Percentiles rank a stretch among this genome's conserved stretches.
phyloP scores from a whole-genome alignment of 2,329 filamentous ascomycete genomes.

The Pseudofabraea citricarpa region DNA sequence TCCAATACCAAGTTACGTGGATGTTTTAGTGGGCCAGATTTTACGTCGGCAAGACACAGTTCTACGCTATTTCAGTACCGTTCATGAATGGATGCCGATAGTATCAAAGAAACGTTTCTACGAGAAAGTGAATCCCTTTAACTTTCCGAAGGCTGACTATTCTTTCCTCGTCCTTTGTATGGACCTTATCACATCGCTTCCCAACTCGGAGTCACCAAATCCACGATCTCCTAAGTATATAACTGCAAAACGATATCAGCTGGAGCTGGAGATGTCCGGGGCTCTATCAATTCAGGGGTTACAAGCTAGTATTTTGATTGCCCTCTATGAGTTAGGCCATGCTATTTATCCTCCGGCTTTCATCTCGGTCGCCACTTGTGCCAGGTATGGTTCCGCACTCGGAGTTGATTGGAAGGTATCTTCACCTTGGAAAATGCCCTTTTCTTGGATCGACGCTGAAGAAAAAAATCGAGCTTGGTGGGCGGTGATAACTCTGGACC shows the following conservation, averaged over 20 bases:
- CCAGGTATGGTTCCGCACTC: constrained; percentile 35
- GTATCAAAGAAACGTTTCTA: constrained; percentile 42
- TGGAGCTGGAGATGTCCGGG: constrained; percentile 34
- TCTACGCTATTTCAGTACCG: constrained; percentile 32
- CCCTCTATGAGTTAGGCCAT: constrained; percentile 40
- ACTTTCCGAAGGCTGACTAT: constrained; percentile 35
- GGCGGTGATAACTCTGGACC: constrained; percentile 39
- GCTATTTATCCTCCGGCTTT: constrained; percentile 41
- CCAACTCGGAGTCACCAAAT: constrained; percentile 19
- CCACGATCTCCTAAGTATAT: constrained; percentile 31
- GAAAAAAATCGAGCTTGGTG: constrained; percentile 40
- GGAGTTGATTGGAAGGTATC: constrained; percentile 27
- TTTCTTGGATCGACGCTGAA: constrained; percentile 39
- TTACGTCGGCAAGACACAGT: background rate
- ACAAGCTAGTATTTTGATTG: constrained; percentile 37
- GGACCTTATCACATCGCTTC: constrained; percentile 32
- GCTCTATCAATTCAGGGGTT: constrained; percentile 35
- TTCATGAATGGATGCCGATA: constrained; percentile 39
- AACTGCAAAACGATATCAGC: constrained; percentile 34
- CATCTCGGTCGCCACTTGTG: constrained; percentile 35
- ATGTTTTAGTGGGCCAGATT: constrained; percentile 4
- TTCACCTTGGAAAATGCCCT: constrained; percentile 14
- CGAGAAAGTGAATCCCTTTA: constrained; percentile 28
- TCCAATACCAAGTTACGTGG: constrained; percentile 2
- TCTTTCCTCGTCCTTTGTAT: constrained; percentile 38